These are phyloP conservation scores for Astrephomene gubernaculifera DNA, from an alignment of 139 green algal species.

Conservation along the genomic window DNA sequence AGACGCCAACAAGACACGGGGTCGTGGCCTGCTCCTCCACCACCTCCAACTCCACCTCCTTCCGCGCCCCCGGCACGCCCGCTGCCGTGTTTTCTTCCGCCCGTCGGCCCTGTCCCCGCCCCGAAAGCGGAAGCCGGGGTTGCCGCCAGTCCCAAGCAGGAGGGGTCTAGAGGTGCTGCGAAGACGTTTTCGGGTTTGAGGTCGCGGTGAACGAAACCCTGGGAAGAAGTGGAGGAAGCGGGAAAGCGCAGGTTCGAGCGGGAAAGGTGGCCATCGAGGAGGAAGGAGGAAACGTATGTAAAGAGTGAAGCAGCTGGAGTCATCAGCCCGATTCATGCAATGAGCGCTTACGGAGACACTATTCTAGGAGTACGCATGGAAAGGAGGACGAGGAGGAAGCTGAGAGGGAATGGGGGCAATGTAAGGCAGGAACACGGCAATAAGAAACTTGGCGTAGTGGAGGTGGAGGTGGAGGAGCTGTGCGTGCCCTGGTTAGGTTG, in stretches of 20 bases:
- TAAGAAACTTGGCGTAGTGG: background rate
- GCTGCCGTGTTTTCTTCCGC: too few species aligned
- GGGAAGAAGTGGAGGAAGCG: background rate
- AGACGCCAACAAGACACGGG: background rate
- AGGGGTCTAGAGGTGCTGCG: background rate
- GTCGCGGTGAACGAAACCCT: constrained; percentile 27
- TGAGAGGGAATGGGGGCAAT: background rate
- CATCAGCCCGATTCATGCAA: too few species aligned
- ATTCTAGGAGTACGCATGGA: background rate
- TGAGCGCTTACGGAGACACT: background rate
- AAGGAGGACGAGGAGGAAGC: background rate
- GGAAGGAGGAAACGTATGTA: background rate
- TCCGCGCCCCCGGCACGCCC: too few species aligned
- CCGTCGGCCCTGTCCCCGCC: too few species aligned
- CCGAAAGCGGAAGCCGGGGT: too few species aligned
- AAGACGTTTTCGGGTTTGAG: constrained; percentile 23
- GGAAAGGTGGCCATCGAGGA: background rate
- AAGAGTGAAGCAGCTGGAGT: background rate
- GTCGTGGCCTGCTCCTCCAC: background rate
- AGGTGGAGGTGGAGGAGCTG: background rate
- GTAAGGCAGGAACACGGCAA: too few species aligned
- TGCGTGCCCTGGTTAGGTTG: background rate
- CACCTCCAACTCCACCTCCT: too few species aligned
- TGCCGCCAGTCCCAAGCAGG: too few species aligned
- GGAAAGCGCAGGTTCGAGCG: background rate